These are phyloP conservation scores for Carex kokanica DNA, from an alignment of 176 grass and related monocot genomes.

Conservation along the genomic window DNA sequence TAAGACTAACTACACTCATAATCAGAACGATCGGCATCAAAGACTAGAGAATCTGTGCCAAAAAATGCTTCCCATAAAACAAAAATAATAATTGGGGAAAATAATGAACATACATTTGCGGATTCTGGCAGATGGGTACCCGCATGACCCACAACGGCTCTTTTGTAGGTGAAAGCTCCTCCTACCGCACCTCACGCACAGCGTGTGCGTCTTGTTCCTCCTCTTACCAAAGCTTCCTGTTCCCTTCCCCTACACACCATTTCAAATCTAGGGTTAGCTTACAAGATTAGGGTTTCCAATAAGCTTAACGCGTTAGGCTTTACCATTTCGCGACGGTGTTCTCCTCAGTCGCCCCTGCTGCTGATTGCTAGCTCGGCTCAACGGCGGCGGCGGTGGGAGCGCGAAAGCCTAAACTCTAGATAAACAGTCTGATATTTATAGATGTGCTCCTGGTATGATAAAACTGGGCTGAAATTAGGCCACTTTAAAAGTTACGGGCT, in stretches of 20 bases:
- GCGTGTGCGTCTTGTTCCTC: constrained; percentile 44
- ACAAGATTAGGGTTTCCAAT: background rate
- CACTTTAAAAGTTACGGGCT: background rate
- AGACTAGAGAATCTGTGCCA: background rate
- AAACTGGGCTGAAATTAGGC: background rate
- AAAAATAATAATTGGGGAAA: background rate
- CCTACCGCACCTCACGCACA: constrained; percentile 36
- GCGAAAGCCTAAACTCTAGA: constrained; percentile 21
- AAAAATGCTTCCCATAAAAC: background rate
- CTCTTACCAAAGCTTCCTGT: constrained; percentile 46
- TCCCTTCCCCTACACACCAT: constrained; percentile 29
- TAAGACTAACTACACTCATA: background rate
- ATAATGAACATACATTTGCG: constrained; percentile 34
- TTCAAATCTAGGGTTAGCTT: background rate
- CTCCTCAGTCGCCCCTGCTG: constrained; percentile 17
- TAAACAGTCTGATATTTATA: background rate
- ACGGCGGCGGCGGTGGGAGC: constrained; percentile 24
- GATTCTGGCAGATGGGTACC: constrained; percentile 40
- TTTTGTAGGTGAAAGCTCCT: constrained; percentile 44
- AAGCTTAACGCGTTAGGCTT: background rate
- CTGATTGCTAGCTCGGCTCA: constrained; percentile 1
- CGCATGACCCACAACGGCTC: constrained; percentile 37
- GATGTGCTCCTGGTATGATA: background rate
- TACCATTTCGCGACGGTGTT: constrained; percentile 32
- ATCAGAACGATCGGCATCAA: background rate